Percentiles rank a stretch among this genome's conserved stretches.
phyloP scores from a whole-genome alignment of 805 yeast genomes.

The Wickerhamiella kurtzmanii region DNA sequence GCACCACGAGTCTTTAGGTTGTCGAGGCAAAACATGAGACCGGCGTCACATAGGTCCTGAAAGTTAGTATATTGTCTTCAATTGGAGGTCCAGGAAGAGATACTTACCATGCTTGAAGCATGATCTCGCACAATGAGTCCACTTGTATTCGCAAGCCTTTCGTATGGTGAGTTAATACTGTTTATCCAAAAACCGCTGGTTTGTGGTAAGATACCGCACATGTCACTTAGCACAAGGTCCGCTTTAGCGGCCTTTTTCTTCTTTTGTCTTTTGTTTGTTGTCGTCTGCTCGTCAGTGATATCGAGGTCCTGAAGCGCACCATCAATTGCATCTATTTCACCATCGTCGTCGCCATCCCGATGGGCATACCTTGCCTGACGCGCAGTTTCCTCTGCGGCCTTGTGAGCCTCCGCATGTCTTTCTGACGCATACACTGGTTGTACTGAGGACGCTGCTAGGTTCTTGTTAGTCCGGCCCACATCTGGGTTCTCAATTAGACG shows the following conservation, averaged over 20 bases:
- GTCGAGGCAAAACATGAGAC: constrained; percentile 59
- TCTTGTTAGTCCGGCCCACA: constrained; percentile 18
- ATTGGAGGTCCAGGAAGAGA: not conserved
- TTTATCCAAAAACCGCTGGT: constrained; percentile 38
- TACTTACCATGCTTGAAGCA: constrained; percentile 53
- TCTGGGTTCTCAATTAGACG: constrained; percentile 18
- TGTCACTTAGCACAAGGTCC: constrained; percentile 64
- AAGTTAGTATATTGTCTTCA: not conserved
- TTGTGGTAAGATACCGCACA: constrained; percentile 54
- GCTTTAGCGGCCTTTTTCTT: constrained; percentile 26
- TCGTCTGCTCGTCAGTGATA: constrained; percentile 8
- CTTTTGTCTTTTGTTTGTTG: no score
- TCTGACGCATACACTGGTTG: not conserved
- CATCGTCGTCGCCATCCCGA: constrained; percentile 17
- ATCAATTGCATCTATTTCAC: constrained; percentile 15
- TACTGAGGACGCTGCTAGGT: not conserved
- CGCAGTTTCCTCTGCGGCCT: constrained; percentile 9
- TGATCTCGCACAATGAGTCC: constrained; percentile 78
- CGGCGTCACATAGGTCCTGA: constrained; percentile 81
- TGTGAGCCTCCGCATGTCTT: not conserved
- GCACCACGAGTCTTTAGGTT: constrained; percentile 57
- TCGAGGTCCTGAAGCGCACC: constrained; percentile 24
- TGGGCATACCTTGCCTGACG: constrained; percentile 4
- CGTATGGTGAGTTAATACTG: constrained; percentile 64
- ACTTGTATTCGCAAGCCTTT: constrained; percentile 87